A percentile compares a stretch with the other conserved stretches of the same genome.
Evolutionary conservation across 1,139 yeast species (phyloP).

Genomic region (Lodderomyces theae): DNA sequence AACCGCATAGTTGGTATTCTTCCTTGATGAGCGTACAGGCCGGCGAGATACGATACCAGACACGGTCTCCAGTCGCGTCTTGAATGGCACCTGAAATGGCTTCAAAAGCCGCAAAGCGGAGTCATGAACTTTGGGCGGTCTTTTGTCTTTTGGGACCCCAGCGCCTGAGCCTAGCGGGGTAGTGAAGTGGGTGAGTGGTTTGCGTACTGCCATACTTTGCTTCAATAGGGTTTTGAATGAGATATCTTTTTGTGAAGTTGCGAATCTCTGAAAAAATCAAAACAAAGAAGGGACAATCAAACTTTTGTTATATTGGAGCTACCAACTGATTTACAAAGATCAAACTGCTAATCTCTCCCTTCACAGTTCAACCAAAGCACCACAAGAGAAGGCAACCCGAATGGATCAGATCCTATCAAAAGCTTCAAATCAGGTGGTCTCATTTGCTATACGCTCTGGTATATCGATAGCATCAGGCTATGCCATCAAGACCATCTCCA

Average conservation of each 20-base stretch:
- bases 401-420: conserved; percentile 49
- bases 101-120: conserved; percentile 33
- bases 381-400: not conserved
- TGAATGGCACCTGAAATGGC: conserved; percentile 46
- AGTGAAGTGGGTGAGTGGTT: conserved; percentile 38
- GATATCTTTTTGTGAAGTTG: no score
- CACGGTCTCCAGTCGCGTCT: conserved; percentile 18
- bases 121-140: conserved; percentile 41
- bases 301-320: not conserved
- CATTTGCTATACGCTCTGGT: conserved; percentile 78
- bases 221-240: no score
- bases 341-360: not conserved
- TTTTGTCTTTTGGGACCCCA: conserved; percentile 39
- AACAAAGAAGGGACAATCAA: not conserved
- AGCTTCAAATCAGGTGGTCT: conserved; percentile 78
- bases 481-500: conserved; percentile 65
- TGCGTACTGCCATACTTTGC: conserved; percentile 33
- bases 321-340: not conserved
- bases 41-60: conserved; percentile 17
- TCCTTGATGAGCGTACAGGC: conserved; percentile 20
- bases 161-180: conserved; percentile 49
- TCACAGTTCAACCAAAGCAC: not conserved
- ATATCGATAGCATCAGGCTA: conserved; percentile 73
- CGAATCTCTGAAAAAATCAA: not conserved
- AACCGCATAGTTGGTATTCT: conserved; percentile 28